A percentile compares a stretch with the other conserved stretches of the same genome.
phyloP scores from a whole-genome alignment of 2,329 filamentous ascomycete genomes.

The Phialophora chinensis region DNA sequence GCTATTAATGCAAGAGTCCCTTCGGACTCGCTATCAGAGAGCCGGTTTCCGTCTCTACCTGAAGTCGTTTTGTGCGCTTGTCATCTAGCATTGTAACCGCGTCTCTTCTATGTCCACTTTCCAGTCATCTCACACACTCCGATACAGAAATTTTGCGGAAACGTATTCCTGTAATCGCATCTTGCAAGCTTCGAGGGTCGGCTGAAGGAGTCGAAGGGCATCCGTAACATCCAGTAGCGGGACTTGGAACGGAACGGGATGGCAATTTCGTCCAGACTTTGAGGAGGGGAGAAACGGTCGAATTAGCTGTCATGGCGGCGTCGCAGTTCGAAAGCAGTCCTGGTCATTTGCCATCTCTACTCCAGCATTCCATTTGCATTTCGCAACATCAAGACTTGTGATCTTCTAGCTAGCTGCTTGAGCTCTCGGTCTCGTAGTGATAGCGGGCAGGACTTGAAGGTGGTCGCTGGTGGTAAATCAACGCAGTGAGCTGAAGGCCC shows the following conservation, averaged over 20 bases:
- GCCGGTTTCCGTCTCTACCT: not conserved
- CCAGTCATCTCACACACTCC: not conserved
- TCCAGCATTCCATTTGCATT: not conserved
- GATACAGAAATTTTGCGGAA: not conserved
- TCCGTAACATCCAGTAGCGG: not conserved
- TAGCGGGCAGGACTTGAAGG: not conserved
- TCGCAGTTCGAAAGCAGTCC: not conserved
- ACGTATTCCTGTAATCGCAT: not conserved
- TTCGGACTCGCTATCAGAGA: not conserved
- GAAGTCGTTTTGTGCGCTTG: not conserved
- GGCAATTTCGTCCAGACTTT: not conserved
- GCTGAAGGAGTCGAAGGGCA: not conserved
- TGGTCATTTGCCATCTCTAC: not conserved
- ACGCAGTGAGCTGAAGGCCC: not conserved
- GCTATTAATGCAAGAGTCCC: not conserved
- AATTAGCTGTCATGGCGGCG: not conserved
- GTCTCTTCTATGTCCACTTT: not conserved
- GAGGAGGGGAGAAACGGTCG: not conserved
- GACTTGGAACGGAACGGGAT: not conserved
- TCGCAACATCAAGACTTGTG: not conserved
- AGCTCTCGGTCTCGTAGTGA: not conserved
- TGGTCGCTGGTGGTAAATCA: not conserved
- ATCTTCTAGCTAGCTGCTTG: not conserved
- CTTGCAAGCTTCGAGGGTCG: not conserved
- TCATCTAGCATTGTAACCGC: not conserved